These are phyloP conservation scores for Anthracocystis panici-leucophaei DNA, from an alignment of 1,284 basidiomycete species.

Conservation along the genomic window DNA sequence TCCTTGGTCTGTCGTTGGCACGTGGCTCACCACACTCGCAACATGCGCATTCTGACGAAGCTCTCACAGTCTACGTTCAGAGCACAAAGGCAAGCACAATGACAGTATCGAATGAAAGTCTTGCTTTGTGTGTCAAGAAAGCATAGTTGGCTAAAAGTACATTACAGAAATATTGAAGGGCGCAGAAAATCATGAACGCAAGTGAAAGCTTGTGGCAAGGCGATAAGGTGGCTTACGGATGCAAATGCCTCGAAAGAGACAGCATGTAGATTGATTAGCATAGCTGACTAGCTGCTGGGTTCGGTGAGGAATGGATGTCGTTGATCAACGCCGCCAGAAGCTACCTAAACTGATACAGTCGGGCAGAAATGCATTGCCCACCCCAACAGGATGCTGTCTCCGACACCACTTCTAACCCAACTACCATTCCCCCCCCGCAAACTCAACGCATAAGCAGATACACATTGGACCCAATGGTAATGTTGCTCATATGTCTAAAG, in stretches of 20 bases:
- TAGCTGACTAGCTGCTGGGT: too few relatives aligned
- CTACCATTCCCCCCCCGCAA: background rate
- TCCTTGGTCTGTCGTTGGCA: too few relatives aligned
- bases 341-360: background rate
- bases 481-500: slow-evolving; percentile 89
- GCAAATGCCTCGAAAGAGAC: background rate
- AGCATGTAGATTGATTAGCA: too few relatives aligned
- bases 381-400: too few relatives aligned
- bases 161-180: slow-evolving; percentile 11
- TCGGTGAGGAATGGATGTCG: too few relatives aligned
- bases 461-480: slow-evolving; percentile 92
- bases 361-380: background rate
- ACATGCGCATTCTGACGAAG: background rate
- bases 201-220: slow-evolving; percentile 1
- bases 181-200: background rate
- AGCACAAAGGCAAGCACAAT: background rate
- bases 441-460: slow-evolving; percentile 82
- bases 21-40: too few relatives aligned
- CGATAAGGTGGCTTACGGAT: background rate
- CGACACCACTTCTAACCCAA: background rate
- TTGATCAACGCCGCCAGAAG: too few relatives aligned
- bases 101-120: background rate
- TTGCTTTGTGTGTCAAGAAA: background rate
- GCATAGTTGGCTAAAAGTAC: slow-evolving; percentile 19
- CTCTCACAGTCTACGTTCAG: background rate